Evolutionary conservation across 805 yeast species (phyloP), one percentile per base, ranked within the genome.

Genomic region (Saturnispora galanensis): DNA sequence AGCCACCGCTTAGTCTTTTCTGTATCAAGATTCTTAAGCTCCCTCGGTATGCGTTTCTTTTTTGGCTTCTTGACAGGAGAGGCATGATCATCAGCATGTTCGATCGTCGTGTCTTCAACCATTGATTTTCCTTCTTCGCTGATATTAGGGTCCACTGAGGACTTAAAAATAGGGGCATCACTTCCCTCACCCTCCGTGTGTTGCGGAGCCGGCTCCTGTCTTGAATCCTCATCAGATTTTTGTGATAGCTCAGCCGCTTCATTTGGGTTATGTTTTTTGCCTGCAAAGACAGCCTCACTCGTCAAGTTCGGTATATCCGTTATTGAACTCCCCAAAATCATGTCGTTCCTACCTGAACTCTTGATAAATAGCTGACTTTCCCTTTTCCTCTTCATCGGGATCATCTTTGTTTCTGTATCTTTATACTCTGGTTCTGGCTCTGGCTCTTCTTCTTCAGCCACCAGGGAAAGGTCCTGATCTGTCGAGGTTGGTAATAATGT

Each of bases 11-110:
- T 51, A 1, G 54, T 49, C 29, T 52, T 48, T 30, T 56, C 52
- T 1, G 57, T 48, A 5, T 51, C 58, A 18, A 73, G 69, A 66
- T 68, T 66, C 11, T 63, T 59, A 40, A 69, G 69, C 50, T 69
- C 74, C 35, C 54, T 47, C 15, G 53, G 39, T 56, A 51, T 10
- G 54, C 48, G 33, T 34, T 46, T 35, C 44, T 34, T 15, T 17
- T 34, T 31, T 10, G 36, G 11, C 28, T 44, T 47, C 57, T 63
- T 8, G 51, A 55, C 44, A 4, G 44, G 21, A 12, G 44, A 12
- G 30, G 15, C 16, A 9, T 16, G 7, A 4, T 9, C 38, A 26
- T 33, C 17, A 33, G 11, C 35, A n/a, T 10, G 12, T 13, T 39
- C 42, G 12, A 15, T 28, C 5, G 32, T 38, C 12, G 31, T 38